Base-by-base conservation (phyloP, 768 basidiomycete genomes). In the Kwoniella europaea region DNA sequence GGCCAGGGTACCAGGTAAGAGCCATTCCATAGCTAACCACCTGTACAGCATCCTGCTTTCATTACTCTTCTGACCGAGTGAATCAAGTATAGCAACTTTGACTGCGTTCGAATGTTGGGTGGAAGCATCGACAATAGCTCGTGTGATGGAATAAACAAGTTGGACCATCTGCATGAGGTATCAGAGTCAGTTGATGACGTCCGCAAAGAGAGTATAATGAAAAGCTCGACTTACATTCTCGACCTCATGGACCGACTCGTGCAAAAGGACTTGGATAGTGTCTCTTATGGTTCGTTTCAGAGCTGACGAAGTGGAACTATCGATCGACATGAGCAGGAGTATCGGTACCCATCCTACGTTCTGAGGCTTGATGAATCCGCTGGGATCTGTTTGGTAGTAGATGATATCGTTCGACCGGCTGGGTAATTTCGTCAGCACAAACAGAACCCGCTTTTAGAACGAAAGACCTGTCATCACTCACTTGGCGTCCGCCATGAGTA, bases 11-110 rank as follows among this genome's bases (percentile, higher is more conserved):
- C 68, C 64, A 15, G 63, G 57, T 50, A 61, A 24, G 0, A 73
- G 55, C 7, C 22, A 60, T 50, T 64, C 68, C 43, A 69, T 59
- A 16, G 24, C 72, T 20, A 70, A 41, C 72, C 72, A 73, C 35
- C 68, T 58, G 16, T 59, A 12, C 6, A 73, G 41, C 18, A 16
- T 56, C 22, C 64, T 22, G 10, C 42, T 18, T 42, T 58, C 60
- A 6, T 16, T 7, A 18, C n/a, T 67, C 9, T 53, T 22, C 35
- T 70, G 64, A 4, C 64, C 68, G 52, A 73, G 43, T 22, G 53
- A 29, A 12, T 62, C 41, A 18, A 73, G 43, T 4, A 73, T 50
- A 15, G 62, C 66, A 4, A 66, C 66, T n/a, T 59, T 44, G 20
- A 69, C 53, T 27, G 9, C 41, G 12, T 41, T 43, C 16, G n/a